Conservation (phyloP, 495 filamentous ascomycete genomes). For the Podospora sp. region DNA sequence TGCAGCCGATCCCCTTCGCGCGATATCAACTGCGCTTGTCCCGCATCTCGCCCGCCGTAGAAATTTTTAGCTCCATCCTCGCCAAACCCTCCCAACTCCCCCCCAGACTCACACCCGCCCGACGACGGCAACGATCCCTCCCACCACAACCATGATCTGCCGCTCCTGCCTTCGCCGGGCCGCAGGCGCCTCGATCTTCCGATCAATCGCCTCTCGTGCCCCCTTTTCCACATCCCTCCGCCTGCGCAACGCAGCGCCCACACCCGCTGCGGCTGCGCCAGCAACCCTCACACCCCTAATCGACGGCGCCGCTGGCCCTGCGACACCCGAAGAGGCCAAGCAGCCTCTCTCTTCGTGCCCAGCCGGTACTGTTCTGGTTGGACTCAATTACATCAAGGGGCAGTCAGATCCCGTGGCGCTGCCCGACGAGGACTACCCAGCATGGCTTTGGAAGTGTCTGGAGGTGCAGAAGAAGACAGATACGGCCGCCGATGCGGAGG, state of each 20-base stretch:
- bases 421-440: constrained; percentile 84
- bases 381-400: constrained; percentile 85
- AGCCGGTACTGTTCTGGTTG: constrained; percentile 72
- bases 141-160: constrained; percentile 48
- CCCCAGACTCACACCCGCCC: background rate
- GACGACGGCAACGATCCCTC: constrained; percentile 1
- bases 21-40: constrained; percentile 31
- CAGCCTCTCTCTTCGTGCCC: constrained; percentile 49
- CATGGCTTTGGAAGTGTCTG: constrained; percentile 85
- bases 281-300: constrained; percentile 16
- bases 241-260: constrained; percentile 33
- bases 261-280: constrained; percentile 28
- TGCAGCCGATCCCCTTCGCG: background rate
- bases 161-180: constrained; percentile 47
- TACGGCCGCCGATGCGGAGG: constrained; percentile 43
- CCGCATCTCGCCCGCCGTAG: constrained; percentile 33
- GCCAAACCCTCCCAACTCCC: constrained; percentile 4
- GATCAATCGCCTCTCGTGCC: constrained; percentile 18
- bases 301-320: constrained; percentile 26
- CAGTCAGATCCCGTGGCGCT: constrained; percentile 69
- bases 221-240: constrained; percentile 38
- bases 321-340: constrained; percentile 29
- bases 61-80: constrained; percentile 44
- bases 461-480: constrained; percentile 54
- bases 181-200: constrained; percentile 26